These are phyloP conservation scores for Zasmidium citrigriseum DNA, from an alignment of 2,329 filamentous ascomycete genomes.

Conservation along the genomic window DNA sequence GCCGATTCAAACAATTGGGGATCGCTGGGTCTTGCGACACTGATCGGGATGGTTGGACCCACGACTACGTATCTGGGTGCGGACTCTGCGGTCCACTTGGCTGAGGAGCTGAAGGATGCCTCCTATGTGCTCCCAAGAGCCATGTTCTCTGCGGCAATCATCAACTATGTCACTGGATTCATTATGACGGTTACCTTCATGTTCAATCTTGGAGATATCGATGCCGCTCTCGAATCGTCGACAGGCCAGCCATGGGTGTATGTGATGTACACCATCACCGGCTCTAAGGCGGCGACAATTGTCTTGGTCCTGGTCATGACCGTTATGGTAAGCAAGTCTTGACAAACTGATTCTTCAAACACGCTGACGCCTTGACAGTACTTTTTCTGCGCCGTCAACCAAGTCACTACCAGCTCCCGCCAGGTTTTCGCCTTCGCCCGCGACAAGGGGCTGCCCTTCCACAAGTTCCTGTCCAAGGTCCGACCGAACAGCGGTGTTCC, in stretches of 20 bases:
- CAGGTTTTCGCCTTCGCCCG: constrained; percentile 33
- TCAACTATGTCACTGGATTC: constrained; percentile 34
- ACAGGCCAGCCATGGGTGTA: constrained; percentile 30
- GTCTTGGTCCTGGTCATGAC: constrained; percentile 27
- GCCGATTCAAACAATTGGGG: constrained; percentile 28
- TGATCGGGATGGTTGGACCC: constrained; percentile 31
- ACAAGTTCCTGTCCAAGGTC: constrained; percentile 26
- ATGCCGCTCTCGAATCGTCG: constrained; percentile 18
- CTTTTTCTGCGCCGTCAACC: constrained; percentile 31
- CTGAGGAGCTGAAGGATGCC: constrained; percentile 34
- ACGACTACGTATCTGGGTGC: constrained; percentile 41
- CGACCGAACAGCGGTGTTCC: constrained; percentile 30
- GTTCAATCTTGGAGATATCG: constrained; percentile 29
- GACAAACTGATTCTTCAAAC: neutral
- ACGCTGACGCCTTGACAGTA: constrained; percentile 10
- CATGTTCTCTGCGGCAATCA: constrained; percentile 32
- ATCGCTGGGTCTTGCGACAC: constrained; percentile 24
- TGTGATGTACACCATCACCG: constrained; percentile 27
- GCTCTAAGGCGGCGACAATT: constrained; percentile 28
- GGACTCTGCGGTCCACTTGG: constrained; percentile 41
- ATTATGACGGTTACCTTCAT: constrained; percentile 33
- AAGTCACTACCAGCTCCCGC: constrained; percentile 32
- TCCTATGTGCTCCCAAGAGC: constrained; percentile 31
- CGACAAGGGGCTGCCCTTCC: constrained; percentile 28
- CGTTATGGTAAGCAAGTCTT: constrained; percentile 19